Evolutionary conservation across 1,284 basidiomycete species (phyloP).

Genomic region (Tilletia setariae): DNA sequence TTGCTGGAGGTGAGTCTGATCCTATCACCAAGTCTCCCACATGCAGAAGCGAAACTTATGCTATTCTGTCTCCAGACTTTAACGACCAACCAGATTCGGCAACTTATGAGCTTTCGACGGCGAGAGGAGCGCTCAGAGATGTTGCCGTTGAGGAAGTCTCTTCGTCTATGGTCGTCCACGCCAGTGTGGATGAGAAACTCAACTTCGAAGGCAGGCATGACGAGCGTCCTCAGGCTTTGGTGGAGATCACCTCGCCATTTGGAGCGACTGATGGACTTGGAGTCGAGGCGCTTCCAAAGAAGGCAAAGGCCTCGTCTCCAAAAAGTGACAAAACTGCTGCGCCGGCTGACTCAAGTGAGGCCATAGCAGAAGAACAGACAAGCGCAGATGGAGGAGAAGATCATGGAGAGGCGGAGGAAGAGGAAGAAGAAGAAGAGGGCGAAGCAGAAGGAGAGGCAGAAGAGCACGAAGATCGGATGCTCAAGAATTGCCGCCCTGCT

Average conservation of each 20-base stretch:
- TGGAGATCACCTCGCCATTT: conserved; percentile 1
- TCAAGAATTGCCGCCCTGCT: conserved; percentile 72
- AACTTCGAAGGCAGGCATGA: neutral
- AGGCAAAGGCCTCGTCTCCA: conserved; percentile 53
- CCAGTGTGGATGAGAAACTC: conserved; percentile 65
- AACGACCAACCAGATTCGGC: conserved; percentile 84
- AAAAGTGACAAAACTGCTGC: conserved; percentile 39
- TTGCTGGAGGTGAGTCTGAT: conserved; percentile 69
- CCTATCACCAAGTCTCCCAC: too few species aligned
- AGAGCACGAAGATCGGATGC: conserved; percentile 62
- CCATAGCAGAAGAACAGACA: conserved; percentile 12
- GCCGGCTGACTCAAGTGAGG: neutral
- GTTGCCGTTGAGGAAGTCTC: conserved; percentile 63
- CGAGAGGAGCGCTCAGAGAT: conserved; percentile 61
- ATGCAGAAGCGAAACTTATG: conserved; percentile 50
- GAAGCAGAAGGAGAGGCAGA: conserved; percentile 19
- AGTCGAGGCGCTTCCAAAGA: too few species aligned
- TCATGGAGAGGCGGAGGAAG: conserved; percentile 62
- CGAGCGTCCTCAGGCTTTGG: neutral
- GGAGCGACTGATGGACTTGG: conserved; percentile 3
- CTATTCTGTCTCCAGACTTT: conserved; percentile 64
- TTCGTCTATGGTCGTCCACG: conserved; percentile 75
- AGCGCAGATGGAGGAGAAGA: conserved; percentile 33
- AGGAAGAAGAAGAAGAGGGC: conserved; percentile 19
- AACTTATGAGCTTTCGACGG: conserved; percentile 72